Evolutionary conservation across 345 rosid species (phyloP).

Genomic region (Salix udensis): DNA sequence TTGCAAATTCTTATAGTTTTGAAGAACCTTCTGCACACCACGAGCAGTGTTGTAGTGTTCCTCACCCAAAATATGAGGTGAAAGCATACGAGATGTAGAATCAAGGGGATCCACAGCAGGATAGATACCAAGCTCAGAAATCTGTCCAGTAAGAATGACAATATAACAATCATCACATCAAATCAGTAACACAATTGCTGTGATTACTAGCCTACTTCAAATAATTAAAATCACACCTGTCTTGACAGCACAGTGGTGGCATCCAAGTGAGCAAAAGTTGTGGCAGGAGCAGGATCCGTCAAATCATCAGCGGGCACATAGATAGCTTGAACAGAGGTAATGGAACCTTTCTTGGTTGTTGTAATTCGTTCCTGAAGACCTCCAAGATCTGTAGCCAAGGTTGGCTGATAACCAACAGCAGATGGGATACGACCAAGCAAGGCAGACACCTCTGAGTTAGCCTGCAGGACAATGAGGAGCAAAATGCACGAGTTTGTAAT

Average conservation of each 20-base stretch:
- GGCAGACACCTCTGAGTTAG: slow-evolving; percentile 99
- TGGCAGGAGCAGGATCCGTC: slow-evolving; percentile 99
- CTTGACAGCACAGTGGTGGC: slow-evolving; percentile 97
- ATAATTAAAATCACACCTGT: slow-evolving; percentile 45
- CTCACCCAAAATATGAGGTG: slow-evolving; percentile 95
- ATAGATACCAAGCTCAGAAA: slow-evolving; percentile 96
- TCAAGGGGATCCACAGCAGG: slow-evolving; percentile 99
- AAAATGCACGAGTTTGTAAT: not conserved
- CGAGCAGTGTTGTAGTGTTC: slow-evolving; percentile 96
- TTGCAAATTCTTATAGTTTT: slow-evolving; percentile 97
- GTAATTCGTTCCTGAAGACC: slow-evolving; percentile 98
- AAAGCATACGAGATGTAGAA: slow-evolving; percentile 97
- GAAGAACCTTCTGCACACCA: slow-evolving; percentile 95
- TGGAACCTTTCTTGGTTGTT: slow-evolving; percentile 97
- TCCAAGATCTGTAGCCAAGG: slow-evolving; percentile 98
- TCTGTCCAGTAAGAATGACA: slow-evolving; percentile 31
- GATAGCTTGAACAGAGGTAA: slow-evolving; percentile 96
- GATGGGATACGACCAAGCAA: slow-evolving; percentile 99
- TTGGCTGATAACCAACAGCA: slow-evolving; percentile 99
- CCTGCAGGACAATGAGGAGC: slow-evolving; percentile 37
- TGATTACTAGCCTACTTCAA: not conserved
- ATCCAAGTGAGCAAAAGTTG: slow-evolving; percentile 99
- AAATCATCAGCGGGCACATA: slow-evolving; percentile 99
- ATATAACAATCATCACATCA: not conserved
- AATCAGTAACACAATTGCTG: not conserved